Conservation (phyloP, 2,329 filamentous ascomycete genomes). For the Diplocarpon mali region DNA sequence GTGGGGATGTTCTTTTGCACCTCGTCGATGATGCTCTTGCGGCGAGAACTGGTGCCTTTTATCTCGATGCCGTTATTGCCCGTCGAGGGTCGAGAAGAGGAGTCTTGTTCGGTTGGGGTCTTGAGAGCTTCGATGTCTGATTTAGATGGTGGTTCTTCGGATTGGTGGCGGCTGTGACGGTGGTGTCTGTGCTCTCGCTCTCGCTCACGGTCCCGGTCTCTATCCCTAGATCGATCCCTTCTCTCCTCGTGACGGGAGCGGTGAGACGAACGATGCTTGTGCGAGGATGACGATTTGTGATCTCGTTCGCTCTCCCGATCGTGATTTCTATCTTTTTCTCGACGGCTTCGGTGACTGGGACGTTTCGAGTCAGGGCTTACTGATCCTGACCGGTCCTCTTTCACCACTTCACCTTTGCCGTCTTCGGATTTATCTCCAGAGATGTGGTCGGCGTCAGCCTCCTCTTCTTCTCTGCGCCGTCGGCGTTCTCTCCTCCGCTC, state of each 20-base stretch:
- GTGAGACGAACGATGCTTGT: slow-evolving; percentile 34
- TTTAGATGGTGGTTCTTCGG: slow-evolving; percentile 12
- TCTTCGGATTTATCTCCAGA: slow-evolving; percentile 14
- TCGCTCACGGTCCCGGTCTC: slow-evolving; percentile 35
- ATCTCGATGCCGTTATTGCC: slow-evolving; percentile 23
- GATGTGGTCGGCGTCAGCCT: slow-evolving; percentile 14
- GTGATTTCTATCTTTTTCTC: slow-evolving; percentile 42
- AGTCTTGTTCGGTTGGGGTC: slow-evolving; percentile 13
- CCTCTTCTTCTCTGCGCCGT: slow-evolving; percentile 21
- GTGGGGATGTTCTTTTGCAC: slow-evolving; percentile 19
- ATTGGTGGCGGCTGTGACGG: slow-evolving; percentile 17
- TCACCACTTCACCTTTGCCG: slow-evolving; percentile 14
- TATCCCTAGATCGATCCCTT: slow-evolving; percentile 31
- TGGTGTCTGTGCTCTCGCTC: slow-evolving; percentile 32
- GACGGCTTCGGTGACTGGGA: slow-evolving; percentile 49
- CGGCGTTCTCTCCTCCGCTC: slow-evolving; percentile 24
- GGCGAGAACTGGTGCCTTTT: slow-evolving; percentile 23
- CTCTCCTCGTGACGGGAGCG: slow-evolving; percentile 36
- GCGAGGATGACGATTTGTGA: slow-evolving; percentile 29
- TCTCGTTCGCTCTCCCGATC: slow-evolving; percentile 34
- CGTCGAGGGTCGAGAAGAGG: slow-evolving; percentile 13
- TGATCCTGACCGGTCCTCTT: slow-evolving; percentile 48
- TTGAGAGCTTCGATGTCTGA: slow-evolving; percentile 4
- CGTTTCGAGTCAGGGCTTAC: slow-evolving; percentile 45
- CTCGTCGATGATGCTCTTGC: slow-evolving; percentile 18